Base-by-base conservation (phyloP, 495 filamentous ascomycete species). In the Lentithecium fluviatile region DNA sequence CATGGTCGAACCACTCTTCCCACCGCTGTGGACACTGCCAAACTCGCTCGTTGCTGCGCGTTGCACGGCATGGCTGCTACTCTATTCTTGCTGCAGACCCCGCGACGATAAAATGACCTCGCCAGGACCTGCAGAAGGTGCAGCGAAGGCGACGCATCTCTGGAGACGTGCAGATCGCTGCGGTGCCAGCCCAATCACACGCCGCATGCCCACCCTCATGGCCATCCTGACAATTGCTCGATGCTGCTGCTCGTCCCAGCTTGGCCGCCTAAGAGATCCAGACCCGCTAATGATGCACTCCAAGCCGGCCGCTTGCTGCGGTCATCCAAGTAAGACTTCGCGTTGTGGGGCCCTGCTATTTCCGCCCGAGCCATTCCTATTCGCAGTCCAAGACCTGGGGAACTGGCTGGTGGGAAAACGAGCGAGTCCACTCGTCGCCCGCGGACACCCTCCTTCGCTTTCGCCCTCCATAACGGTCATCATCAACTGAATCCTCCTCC, bases 331-430 rank as follows among this genome's bases (percentile, higher is more conserved):
- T 11, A 56, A 40, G 32, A 7, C 7, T 15, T 43, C 36, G 5
- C n/a, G 20, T 45, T 50, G 60, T 46, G 60, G 60, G 52, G 60
- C 48, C 40, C 40, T 43, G 19, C 40, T 13, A 43, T 4, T 32
- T 29, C 59, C 50, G 52, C 43, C 20, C 51, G 12, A 51, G 45
- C 60, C 60, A 50, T 52, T 36, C 46, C 52, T 37, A 57, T 52
- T 52, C 53, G 38, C 46, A 23, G 21, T n/a, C 58, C 60, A 63
- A 55, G 53, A 38, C 60, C 48, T 63, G 60, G 60, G 60, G 60
- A 52, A 63, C 53, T 34, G 60, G 52, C 53, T 52, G 32, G 52
- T 52, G 59, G 59, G 43, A 37, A n/a, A n/a, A 45, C 23, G 1
- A 2, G 24, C 45, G 45, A 48, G 36, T 0, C 60, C 52, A 63